Evolutionary conservation across 805 yeast species (phyloP).

Genomic region (Metschnikowia koreensis): DNA sequence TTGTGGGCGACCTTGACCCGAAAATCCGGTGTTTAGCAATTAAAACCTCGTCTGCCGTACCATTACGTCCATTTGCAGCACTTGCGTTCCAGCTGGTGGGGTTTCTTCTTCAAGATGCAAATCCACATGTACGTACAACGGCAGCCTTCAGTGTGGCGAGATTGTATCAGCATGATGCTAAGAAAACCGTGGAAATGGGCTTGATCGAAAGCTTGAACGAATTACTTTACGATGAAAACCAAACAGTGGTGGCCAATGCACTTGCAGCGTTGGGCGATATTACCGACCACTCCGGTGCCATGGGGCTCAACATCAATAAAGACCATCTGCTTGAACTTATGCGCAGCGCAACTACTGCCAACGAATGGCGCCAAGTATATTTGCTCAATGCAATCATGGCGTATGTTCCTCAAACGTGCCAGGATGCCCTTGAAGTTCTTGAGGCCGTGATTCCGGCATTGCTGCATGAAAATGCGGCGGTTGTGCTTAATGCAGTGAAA

Average conservation of each 20-base stretch:
- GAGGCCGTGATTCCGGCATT: conserved; percentile 67
- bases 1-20: conserved; percentile 49
- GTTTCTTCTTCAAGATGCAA: conserved; percentile 41
- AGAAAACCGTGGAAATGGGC: conserved; percentile 40
- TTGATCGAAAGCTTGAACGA: conserved; percentile 51
- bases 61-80: conserved; percentile 49
- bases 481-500: conserved; percentile 73
- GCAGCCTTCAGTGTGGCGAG: conserved; percentile 72
- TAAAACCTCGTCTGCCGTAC: conserved; percentile 60
- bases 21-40: conserved; percentile 58
- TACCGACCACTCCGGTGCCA: conserved; percentile 51
- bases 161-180: conserved; percentile 55
- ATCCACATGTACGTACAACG: conserved; percentile 61
- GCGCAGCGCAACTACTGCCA: conserved; percentile 34
- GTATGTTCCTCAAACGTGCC: conserved; percentile 67
- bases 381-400: conserved; percentile 63
- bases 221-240: conserved; percentile 54
- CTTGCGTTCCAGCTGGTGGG: conserved; percentile 44
- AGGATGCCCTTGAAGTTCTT: conserved; percentile 63
- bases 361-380: conserved; percentile 74
- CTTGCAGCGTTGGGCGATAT: conserved; percentile 64
- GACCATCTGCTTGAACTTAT: conserved; percentile 39
- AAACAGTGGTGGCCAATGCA: conserved; percentile 68
- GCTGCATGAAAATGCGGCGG: conserved; percentile 78
- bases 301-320: conserved; percentile 54